Evolutionary conservation across 2,329 filamentous ascomycete species (phyloP).

Genomic region (Phyllosticta ampelicida): DNA sequence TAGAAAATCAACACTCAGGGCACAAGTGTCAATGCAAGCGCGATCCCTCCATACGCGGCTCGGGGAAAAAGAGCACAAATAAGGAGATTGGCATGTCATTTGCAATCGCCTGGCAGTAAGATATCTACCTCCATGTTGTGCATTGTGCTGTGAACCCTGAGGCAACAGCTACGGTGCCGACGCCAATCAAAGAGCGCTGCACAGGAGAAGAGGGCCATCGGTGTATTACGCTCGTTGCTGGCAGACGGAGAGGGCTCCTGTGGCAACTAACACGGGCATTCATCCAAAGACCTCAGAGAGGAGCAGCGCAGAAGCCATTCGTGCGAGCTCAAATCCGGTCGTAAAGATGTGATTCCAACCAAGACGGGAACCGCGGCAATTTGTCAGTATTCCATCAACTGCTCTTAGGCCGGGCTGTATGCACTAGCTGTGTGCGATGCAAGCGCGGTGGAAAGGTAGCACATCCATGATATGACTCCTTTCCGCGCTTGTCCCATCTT

Average conservation of each 20-base stretch:
- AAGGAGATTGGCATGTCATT: conserved; percentile 52
- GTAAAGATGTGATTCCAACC: conserved; percentile 75
- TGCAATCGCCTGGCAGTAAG: conserved; percentile 71
- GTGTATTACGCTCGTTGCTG: conserved; percentile 66
- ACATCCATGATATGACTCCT: conserved; percentile 57
- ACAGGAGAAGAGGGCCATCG: conserved; percentile 83
- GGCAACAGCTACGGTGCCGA: conserved; percentile 65
- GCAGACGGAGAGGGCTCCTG: conserved; percentile 69
- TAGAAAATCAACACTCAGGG: conserved; percentile 78
- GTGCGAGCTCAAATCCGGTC: conserved; percentile 64
- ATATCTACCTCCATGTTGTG: conserved; percentile 72
- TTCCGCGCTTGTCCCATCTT: conserved; percentile 54
- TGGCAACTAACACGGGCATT: conserved; percentile 66
- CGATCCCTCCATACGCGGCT: conserved; percentile 71
- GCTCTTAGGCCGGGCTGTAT: conserved; percentile 57
- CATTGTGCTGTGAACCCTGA: conserved; percentile 57
- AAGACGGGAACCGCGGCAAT: conserved; percentile 54
- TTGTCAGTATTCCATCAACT: conserved; percentile 56
- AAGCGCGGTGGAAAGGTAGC: conserved; percentile 64
- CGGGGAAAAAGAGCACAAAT: conserved; percentile 61
- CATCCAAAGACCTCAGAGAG: conserved; percentile 82
- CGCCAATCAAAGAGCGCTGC: conserved; percentile 69
- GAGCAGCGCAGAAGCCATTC: conserved; percentile 81
- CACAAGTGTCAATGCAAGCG: conserved; percentile 57
- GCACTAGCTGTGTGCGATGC: conserved; percentile 74